Base-by-base conservation (phyloP, 2,329 filamentous ascomycete genomes). In the Epichloe elymi region DNA sequence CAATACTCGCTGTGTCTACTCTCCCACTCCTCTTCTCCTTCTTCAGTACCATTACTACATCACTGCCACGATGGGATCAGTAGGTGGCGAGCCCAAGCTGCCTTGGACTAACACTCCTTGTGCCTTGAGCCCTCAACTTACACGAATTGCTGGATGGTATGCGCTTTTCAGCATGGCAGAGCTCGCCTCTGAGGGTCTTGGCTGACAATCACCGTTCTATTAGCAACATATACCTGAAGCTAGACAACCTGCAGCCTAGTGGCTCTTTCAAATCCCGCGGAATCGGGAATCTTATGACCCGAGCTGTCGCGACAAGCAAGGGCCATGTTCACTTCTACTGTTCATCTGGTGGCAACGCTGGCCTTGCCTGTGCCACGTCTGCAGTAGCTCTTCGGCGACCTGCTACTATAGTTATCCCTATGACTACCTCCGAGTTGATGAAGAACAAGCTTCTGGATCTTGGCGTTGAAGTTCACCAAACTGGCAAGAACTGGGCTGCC, bases 241-340 rank as follows among this genome's bases (percentile, higher is more conserved):
- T 93, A 55, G 88, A 94, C 60, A 87, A 86, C 63, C 78, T 89
- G 50, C 88, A 95, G 62, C 88, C 88, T 4, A 85, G 84, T 20
- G 86, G 86, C 56, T 90, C 86, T 39, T 95, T 94, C 79, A 93
- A 94, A 67, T 90, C 86, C 45, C 77, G 80, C 57, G 86, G 85
- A 33, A 79, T 91, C 54, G 86, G 86, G 47, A 79, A 86, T 65
- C 76, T 86, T 63, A 82, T 88, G 62, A 68, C 70, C 51, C 61
- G 61, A 49, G 65, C 67, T 51, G 61, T 66, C 56, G 59, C 69
- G 54, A 53, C 57, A 4, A 55, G 60, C 51, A 59, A 59, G 2
- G 59, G 63, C 20, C 57, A 64, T 5, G 68, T 74, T 2, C 85
- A 86, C 70, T 91, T 93, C 74, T 93, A 87, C 70, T 85, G 79